Conservation (phyloP, 2,329 filamentous ascomycete species). For the Fusarium sp. region DNA sequence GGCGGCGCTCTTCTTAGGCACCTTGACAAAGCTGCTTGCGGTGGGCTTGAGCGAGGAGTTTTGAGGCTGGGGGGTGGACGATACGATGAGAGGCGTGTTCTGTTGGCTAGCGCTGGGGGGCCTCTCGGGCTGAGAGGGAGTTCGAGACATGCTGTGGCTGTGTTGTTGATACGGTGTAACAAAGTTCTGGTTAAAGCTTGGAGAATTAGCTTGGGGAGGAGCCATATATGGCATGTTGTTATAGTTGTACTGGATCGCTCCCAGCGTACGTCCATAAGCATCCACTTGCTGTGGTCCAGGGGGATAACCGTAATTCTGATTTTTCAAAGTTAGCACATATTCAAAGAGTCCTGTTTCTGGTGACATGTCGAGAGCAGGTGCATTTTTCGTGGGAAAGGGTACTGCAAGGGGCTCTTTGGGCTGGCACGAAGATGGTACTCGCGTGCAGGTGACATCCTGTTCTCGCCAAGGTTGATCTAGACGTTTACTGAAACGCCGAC, state of each 20-base stretch:
- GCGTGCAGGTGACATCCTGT: constrained; percentile 40
- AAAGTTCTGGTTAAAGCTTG: constrained; percentile 63
- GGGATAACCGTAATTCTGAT: constrained; percentile 72
- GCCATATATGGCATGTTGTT: constrained; percentile 64
- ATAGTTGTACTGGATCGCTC: constrained; percentile 57
- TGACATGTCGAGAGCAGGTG: constrained; percentile 68
- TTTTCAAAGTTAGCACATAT: constrained; percentile 75
- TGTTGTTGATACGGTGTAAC: constrained; percentile 58
- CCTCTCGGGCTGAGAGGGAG: constrained; percentile 79
- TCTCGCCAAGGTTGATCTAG: constrained; percentile 53
- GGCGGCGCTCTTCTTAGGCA: constrained; percentile 74
- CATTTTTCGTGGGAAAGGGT: constrained; percentile 16
- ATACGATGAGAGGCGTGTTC: constrained; percentile 69
- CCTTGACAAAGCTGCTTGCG: constrained; percentile 61
- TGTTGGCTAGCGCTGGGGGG: constrained; percentile 74
- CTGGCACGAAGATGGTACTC: constrained; percentile 38
- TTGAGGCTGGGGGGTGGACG: constrained; percentile 72
- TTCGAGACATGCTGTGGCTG: constrained; percentile 84
- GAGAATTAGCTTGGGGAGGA: constrained; percentile 59
- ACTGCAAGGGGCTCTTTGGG: constrained; percentile 30
- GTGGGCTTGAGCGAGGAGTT: constrained; percentile 67
- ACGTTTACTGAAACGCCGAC: constrained; percentile 61
- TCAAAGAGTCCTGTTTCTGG: constrained; percentile 79
- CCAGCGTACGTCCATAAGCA: constrained; percentile 53
- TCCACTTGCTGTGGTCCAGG: constrained; percentile 55